phyloP scores from a whole-genome alignment of 495 filamentous ascomycete species.

The Annulohypoxylon stygium region DNA sequence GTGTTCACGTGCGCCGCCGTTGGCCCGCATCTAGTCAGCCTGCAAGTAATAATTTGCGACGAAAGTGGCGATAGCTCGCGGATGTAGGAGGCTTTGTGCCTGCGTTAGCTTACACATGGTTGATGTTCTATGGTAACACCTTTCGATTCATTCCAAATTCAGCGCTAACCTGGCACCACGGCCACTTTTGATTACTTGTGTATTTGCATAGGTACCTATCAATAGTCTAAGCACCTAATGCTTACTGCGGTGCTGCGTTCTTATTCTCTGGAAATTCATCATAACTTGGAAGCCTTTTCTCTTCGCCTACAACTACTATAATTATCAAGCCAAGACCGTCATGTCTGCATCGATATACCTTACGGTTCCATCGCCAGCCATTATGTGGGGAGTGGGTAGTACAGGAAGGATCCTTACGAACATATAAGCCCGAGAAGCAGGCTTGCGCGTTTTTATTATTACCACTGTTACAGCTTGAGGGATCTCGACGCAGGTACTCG shows the following conservation, averaged over 20 bases:
- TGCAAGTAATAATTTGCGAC: constrained; percentile 29
- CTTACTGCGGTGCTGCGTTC: constrained; percentile 13
- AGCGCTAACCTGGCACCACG: neutral
- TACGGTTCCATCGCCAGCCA: constrained; percentile 21
- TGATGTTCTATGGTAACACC: constrained; percentile 11
- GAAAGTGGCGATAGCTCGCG: constrained; percentile 16
- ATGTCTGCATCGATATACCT: neutral
- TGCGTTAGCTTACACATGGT: constrained; percentile 26
- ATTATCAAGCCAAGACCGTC: constrained; percentile 16
- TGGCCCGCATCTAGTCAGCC: constrained; percentile 25
- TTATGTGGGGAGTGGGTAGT: constrained; percentile 23
- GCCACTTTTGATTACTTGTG: neutral
- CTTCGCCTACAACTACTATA: constrained; percentile 24
- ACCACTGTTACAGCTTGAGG: constrained; percentile 30
- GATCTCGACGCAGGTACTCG: constrained; percentile 39
- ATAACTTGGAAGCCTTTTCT: neutral
- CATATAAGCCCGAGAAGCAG: constrained; percentile 28
- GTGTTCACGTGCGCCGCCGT: constrained; percentile 42
- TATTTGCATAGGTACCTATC: neutral
- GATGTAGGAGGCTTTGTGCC: constrained; percentile 32
- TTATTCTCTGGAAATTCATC: constrained; percentile 7
- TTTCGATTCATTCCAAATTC: constrained; percentile 14
- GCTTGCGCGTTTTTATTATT: constrained; percentile 9
- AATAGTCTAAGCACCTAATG: constrained; percentile 8
- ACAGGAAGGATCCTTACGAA: constrained; percentile 35